Base-by-base conservation (phyloP, 192 early-diverging fungal species). In the Globomyces pollinis-pini region DNA sequence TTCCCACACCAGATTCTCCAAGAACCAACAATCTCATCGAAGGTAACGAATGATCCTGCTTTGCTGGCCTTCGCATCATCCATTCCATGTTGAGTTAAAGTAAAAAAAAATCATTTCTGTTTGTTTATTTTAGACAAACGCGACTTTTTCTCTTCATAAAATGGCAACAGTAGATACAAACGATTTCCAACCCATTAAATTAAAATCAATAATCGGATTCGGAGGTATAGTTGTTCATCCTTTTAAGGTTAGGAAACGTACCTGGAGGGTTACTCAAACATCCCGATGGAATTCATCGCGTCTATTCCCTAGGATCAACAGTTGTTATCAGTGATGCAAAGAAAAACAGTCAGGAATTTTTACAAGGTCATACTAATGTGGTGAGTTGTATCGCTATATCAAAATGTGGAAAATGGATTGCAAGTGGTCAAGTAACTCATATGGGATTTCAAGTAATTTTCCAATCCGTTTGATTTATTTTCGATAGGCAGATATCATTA, bases 401-500 rank as follows among this genome's bases (percentile, higher is more conserved):
- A 16, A 68, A 66, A 54, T 57, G 41, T 30, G 79, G 79, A 1
- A 69, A 61, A 43, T 68, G 65, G 32, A 72, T 81, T 38, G 79
- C 79, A 1, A 64, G 60, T 50, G 77, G 79, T 11, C 79, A 81
- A 58, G 65, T 81, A n/a, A 81, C 79, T 18, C 79, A 81, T 54
- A 81, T 81, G 79, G 79, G 79, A 2, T 81, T 81, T 64, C 79
- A 81, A 71, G 77, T 76, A 51, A 38, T 34, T 30, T 15, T n/a
- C n/a, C n/a, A n/a, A n/a, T n/a, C n/a, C n/a, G n/a, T n/a, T n/a
- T n/a, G n/a, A n/a, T n/a, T n/a, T 18, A 15, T 24, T 50, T 53
- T 18, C 33, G 8, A 28, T 28, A 79, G 75, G 79, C 79, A 32
- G 79, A 81, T 61, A 79, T 81, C 47, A 76, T 81, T 58, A 72